A percentile compares a stretch with the other conserved stretches of the same genome.
Conservation (phyloP, 2,329 filamentous ascomycete genomes). For the Huntiella decipiens region DNA sequence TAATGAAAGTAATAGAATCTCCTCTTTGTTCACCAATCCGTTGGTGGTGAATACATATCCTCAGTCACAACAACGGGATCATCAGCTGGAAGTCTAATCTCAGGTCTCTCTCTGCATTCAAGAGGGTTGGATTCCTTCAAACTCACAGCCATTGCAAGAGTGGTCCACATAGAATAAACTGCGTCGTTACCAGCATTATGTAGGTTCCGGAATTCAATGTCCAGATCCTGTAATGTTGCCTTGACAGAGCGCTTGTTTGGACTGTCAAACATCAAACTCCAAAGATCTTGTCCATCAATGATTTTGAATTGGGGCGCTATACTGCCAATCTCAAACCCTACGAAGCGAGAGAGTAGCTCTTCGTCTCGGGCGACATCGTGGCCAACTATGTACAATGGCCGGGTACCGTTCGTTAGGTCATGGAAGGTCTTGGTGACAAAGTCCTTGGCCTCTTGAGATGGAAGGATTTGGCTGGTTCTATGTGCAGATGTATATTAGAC, state of each 20-base stretch:
- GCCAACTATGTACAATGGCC: slow-evolving; percentile 39
- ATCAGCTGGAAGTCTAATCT: background rate
- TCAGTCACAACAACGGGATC: no score
- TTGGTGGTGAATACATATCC: no score
- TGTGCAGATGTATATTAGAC: background rate
- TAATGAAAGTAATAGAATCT: no score
- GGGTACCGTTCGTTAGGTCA: background rate
- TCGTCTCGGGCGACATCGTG: slow-evolving; percentile 36
- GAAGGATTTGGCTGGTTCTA: background rate
- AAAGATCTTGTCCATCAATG: slow-evolving; percentile 56
- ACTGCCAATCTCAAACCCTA: background rate
- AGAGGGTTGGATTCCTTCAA: background rate
- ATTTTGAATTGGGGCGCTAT: slow-evolving; percentile 26
- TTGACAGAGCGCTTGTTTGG: slow-evolving; percentile 36
- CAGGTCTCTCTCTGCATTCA: background rate
- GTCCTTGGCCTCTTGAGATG: background rate
- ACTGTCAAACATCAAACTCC: slow-evolving; percentile 40
- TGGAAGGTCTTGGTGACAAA: background rate
- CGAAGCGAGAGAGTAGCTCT: background rate
- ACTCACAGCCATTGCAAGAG: slow-evolving; percentile 29
- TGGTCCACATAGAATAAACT: slow-evolving; percentile 54
- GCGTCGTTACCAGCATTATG: slow-evolving; percentile 86
- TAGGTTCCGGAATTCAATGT: slow-evolving; percentile 43
- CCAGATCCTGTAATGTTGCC: slow-evolving; percentile 42
- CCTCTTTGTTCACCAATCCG: no score